Conservation (phyloP, 225 moss, liverwort and hornwort species). For the Thuidium tamariscinum region DNA sequence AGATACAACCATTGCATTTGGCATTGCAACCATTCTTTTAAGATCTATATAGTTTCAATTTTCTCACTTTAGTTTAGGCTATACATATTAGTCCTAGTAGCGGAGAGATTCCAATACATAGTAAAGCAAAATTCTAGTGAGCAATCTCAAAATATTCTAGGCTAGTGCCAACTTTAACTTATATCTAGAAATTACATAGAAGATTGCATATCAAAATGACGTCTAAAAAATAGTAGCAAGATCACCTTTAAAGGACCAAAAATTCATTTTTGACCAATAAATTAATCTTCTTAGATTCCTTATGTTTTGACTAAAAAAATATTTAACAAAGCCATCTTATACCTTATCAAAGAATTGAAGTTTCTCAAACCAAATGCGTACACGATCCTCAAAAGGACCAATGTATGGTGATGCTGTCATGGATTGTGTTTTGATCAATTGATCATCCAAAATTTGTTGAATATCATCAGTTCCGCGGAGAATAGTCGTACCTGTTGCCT, state of each 20-base stretch:
- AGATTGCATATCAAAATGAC: neutral
- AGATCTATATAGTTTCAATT: conserved; percentile 12
- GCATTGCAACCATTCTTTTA: conserved; percentile 65
- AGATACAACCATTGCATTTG: conserved; percentile 78
- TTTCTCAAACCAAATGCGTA: conserved; percentile 59
- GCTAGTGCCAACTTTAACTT: neutral
- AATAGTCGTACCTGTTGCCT: conserved; percentile 42
- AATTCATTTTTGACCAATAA: no score
- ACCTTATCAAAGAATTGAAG: conserved; percentile 63
- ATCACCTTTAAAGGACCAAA: neutral
- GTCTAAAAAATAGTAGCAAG: neutral
- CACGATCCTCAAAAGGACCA: conserved; percentile 71
- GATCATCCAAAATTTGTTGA: conserved; percentile 62
- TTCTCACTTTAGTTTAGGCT: neutral
- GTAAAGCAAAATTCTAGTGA: neutral
- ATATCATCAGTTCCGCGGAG: conserved; percentile 65
- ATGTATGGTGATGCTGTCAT: conserved; percentile 68
- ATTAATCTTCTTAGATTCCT: neutral
- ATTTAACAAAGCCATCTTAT: neutral
- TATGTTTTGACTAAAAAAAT: neutral
- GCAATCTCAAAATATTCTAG: neutral
- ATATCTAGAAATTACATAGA: no score
- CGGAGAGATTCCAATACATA: neutral
- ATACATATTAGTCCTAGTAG: neutral
- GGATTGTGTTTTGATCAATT: conserved; percentile 60